These are phyloP conservation scores for Microcyclosporella mali DNA, from an alignment of 2,329 filamentous ascomycete species.

Conservation along the genomic window DNA sequence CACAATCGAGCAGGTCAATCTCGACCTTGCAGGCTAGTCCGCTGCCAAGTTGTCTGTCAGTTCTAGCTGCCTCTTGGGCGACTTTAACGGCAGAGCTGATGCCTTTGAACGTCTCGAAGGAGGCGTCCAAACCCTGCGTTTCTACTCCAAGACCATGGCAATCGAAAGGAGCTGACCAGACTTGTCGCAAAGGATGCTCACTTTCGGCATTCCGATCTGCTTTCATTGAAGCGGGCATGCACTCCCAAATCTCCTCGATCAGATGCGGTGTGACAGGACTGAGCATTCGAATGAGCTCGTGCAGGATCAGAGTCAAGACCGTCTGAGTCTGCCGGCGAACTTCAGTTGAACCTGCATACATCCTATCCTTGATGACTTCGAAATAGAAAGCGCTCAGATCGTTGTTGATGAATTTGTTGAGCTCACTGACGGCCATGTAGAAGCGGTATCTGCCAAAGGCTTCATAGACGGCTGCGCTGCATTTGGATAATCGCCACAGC, in stretches of 20 bases:
- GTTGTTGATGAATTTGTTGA: slow-evolving; percentile 75
- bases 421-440: slow-evolving; percentile 63
- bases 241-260: slow-evolving; percentile 82
- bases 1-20: slow-evolving; percentile 33
- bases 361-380: slow-evolving; percentile 81
- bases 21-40: slow-evolving; percentile 71
- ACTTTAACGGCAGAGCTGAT: slow-evolving; percentile 64
- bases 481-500: slow-evolving; percentile 63
- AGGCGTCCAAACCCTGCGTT: slow-evolving; percentile 41
- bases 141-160: background rate
- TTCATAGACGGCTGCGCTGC: slow-evolving; percentile 58
- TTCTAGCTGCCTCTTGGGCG: slow-evolving; percentile 66
- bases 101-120: slow-evolving; percentile 39
- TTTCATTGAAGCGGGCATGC: slow-evolving; percentile 51
- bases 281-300: slow-evolving; percentile 69
- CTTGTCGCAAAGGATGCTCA: slow-evolving; percentile 23
- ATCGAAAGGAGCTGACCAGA: slow-evolving; percentile 22
- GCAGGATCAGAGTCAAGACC: slow-evolving; percentile 57
- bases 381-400: slow-evolving; percentile 93
- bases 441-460: slow-evolving; percentile 72
- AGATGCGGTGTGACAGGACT: slow-evolving; percentile 75
- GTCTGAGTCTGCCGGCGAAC: slow-evolving; percentile 55
- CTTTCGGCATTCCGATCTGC: background rate
- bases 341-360: slow-evolving; percentile 73
- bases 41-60: slow-evolving; percentile 67